phyloP scores from a whole-genome alignment of 2,329 filamentous ascomycete genomes.

The Cladosporium sp. region DNA sequence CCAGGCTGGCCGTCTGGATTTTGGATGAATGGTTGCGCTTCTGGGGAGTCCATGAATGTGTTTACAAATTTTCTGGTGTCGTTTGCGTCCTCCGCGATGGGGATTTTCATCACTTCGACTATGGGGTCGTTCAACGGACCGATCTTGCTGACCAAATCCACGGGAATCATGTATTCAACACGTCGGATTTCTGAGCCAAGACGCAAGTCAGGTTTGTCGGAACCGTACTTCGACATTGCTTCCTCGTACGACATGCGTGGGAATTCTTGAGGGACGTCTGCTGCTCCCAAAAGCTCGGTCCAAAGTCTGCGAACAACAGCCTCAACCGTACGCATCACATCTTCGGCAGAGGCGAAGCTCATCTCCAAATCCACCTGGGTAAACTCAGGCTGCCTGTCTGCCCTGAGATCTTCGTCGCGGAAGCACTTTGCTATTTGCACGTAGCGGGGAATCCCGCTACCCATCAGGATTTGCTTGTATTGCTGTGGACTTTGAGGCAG shows the following conservation, averaged over 20 bases:
- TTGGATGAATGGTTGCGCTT: conserved; percentile 53
- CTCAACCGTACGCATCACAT: conserved; percentile 62
- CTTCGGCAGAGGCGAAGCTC: conserved; percentile 69
- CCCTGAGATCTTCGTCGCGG: conserved; percentile 86
- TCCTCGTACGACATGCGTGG: conserved; percentile 64
- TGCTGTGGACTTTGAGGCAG: conserved; percentile 95
- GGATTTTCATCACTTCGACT: conserved; percentile 70
- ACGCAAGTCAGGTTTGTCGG: conserved; percentile 87
- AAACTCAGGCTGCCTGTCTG: conserved; percentile 94
- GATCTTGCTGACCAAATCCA: conserved; percentile 69
- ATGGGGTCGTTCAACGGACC: conserved; percentile 62
- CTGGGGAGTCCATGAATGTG: conserved; percentile 65
- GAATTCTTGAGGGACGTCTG: conserved; percentile 46
- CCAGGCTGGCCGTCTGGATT: conserved; percentile 76
- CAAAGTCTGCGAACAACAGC: conserved; percentile 53
- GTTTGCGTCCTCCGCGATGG: conserved; percentile 49
- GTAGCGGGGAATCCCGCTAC: conserved; percentile 74
- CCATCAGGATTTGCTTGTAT: conserved; percentile 98
- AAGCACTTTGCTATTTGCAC: conserved; percentile 94
- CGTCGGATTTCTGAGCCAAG: conserved; percentile 61
- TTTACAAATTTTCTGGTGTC: conserved; percentile 58
- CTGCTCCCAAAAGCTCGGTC: conserved; percentile 42
- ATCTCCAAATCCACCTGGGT: conserved; percentile 95
- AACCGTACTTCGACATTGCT: conserved; percentile 75
- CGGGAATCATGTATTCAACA: conserved; percentile 59